These are phyloP conservation scores for Fusarium sp. DNA, from an alignment of 2,329 filamentous ascomycete species.

Conservation along the genomic window DNA sequence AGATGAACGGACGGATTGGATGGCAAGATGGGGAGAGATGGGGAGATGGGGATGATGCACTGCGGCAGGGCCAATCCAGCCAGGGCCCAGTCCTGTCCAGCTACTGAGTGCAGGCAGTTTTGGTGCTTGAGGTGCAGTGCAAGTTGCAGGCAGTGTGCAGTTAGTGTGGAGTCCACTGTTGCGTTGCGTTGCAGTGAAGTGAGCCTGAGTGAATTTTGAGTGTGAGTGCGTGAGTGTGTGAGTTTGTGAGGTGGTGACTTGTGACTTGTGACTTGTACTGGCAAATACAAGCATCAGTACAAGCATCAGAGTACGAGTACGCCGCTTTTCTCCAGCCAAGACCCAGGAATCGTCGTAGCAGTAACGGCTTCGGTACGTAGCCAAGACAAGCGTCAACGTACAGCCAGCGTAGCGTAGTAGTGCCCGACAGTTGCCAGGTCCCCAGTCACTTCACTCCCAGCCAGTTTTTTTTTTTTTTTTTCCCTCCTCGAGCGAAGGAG, in stretches of 20 bases:
- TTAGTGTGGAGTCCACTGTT: constrained; percentile 40
- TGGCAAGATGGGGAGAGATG: constrained; percentile 40
- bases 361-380: constrained; percentile 27
- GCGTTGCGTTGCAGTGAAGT: constrained; percentile 8
- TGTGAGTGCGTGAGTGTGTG: constrained; percentile 4
- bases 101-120: not conserved
- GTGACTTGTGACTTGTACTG: not conserved
- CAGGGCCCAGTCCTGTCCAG: not conserved
- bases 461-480: constrained; percentile 1
- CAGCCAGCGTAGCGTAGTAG: constrained; percentile 21
- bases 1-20: constrained; percentile 28
- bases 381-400: constrained; percentile 16
- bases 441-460: constrained; percentile 11
- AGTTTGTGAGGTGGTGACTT: not conserved
- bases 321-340: not conserved
- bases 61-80: not conserved
- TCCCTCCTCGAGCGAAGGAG: not conserved
- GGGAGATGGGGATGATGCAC: constrained; percentile 40
- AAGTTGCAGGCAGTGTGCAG: constrained; percentile 5
- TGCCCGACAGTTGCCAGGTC: constrained; percentile 30
- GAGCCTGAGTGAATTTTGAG: constrained; percentile 2
- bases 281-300: constrained; percentile 1
- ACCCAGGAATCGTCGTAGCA: constrained; percentile 12
- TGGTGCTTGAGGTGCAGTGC: not conserved
- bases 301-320: constrained; percentile 28